These are phyloP conservation scores for Botrytis deweyae DNA, from an alignment of 2,329 filamentous ascomycete genomes.

Conservation along the genomic window DNA sequence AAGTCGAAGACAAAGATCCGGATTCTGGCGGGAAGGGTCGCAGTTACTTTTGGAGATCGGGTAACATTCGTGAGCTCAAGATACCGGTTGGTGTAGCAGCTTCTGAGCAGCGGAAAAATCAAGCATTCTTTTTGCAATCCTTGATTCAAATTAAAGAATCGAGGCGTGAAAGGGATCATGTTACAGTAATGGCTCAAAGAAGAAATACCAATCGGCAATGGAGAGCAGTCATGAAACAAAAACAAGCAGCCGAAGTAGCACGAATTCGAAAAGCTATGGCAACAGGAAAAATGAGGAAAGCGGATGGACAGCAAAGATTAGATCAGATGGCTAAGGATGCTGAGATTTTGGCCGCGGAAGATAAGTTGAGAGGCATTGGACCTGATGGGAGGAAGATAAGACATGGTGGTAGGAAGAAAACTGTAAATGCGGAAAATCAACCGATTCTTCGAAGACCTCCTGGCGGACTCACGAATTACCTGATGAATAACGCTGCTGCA, in stretches of 20 bases:
- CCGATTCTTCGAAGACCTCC: conserved; percentile 15
- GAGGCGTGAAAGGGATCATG: conserved; percentile 63
- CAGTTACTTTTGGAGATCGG: conserved; percentile 16
- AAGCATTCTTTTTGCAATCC: conserved; percentile 60
- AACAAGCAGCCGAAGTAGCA: conserved; percentile 26
- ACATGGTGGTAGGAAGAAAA: conserved; percentile 19
- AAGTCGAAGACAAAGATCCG: conserved; percentile 16
- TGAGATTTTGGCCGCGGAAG: conserved; percentile 16
- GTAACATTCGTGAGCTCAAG: conserved; percentile 16
- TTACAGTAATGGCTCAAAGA: conserved; percentile 56
- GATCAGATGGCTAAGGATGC: conserved; percentile 31
- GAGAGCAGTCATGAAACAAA: conserved; percentile 24
- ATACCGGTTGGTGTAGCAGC: conserved; percentile 34
- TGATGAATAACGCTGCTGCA: conserved; percentile 6
- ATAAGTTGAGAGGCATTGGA: conserved; percentile 15
- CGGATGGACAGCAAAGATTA: conserved; percentile 25
- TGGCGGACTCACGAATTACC: conserved; percentile 15
- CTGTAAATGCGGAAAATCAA: not conserved
- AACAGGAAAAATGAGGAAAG: conserved; percentile 11
- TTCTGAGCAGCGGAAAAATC: conserved; percentile 42
- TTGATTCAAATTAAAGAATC: conserved; percentile 63
- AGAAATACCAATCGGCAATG: conserved; percentile 34
- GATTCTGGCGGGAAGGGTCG: conserved; percentile 2
- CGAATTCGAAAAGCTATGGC: conserved; percentile 29
- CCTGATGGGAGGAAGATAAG: conserved; percentile 10